Percentiles rank a stretch among this genome's conserved stretches.
phyloP scores from a whole-genome alignment of 257 asterid genomes.

The Thymus quinquecostatus region DNA sequence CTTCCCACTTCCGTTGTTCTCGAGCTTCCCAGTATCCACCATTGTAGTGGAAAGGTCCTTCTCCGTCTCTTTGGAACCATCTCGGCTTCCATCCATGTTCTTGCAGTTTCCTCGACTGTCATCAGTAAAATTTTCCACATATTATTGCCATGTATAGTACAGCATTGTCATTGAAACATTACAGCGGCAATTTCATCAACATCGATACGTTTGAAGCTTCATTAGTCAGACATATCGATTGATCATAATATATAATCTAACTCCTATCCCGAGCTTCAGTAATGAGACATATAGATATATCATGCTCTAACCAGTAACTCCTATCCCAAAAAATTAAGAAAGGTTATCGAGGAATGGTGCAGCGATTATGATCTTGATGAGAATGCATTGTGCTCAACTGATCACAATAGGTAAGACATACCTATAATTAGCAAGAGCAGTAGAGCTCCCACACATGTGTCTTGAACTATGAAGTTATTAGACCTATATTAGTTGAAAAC shows the following conservation, averaged over 20 bases:
- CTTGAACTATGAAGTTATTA: background rate
- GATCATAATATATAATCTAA: too few species aligned
- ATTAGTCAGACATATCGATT: too few species aligned
- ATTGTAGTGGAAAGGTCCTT: conserved; percentile 60
- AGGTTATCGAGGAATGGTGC: too few species aligned
- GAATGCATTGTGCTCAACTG: too few species aligned
- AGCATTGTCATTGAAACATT: background rate
- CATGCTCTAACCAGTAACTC: too few species aligned
- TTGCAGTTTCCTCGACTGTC: conserved; percentile 90
- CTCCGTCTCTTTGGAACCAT: conserved; percentile 74
- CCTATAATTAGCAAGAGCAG: background rate
- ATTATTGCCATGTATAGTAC: background rate
- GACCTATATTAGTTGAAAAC: background rate
- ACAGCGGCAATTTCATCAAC: background rate
- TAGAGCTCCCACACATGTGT: background rate
- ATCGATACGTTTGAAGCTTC: background rate
- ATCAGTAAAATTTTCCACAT: background rate
- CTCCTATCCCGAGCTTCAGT: too few species aligned
- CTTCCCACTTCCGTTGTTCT: conserved; percentile 68
- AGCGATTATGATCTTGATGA: too few species aligned
- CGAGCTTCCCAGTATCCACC: conserved; percentile 98
- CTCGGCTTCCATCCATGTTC: conserved; percentile 92
- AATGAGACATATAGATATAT: too few species aligned
- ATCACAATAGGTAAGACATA: too few species aligned
- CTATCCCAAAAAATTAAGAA: too few species aligned